Base-by-base conservation (phyloP, 2,329 filamentous ascomycete genomes). In the Aureobasidium sp. region DNA sequence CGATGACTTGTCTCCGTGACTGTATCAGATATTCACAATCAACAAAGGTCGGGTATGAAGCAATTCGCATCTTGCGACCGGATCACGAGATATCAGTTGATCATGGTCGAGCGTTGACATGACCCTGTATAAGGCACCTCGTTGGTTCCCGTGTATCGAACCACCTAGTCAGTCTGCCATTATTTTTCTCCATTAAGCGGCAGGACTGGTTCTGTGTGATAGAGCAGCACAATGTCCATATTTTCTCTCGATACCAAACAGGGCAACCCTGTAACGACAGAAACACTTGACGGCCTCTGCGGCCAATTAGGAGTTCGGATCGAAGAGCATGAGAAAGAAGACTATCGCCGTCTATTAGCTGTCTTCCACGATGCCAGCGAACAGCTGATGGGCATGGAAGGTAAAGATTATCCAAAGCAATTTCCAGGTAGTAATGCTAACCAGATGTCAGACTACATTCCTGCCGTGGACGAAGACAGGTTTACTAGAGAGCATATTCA, bases 331-430 rank as follows among this genome's bases (percentile, higher is more conserved):
- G 73, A 76, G 49, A 70, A 72, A 55, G 73, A 75, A 25, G 74
- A 75, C 21, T 76, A 76, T 59, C 66, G 68, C 30, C 69, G 69
- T 36, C 65, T 76, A 16, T 66, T 76, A 8, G 74, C 74, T 3
- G 73, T 73, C 0, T 75, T 75, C 47, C 74, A 76, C 59, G 74
- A 76, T 63, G 68, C 71, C 25, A 72, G 71, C 15, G 70, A 72
- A 50, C 69, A 73, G 21, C 41, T 76, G 16, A 75, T 76, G 73
- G 67, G 67, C 5, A 70, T 75, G 69, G 65, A 67, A 63, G 67
- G 68, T 69, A 32, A 55, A 61, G 45, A 11, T 8, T 1, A 32
- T 5, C 5, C 13, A 9, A 29, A 1, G 3, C 27, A 32, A 21
- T 21, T 21, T 21, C 21, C 13, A 2, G 3, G n/a, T 15, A 49